phyloP scores from a whole-genome alignment of 352 stramenopile genomes.

The Lagenidium giganteum region DNA sequence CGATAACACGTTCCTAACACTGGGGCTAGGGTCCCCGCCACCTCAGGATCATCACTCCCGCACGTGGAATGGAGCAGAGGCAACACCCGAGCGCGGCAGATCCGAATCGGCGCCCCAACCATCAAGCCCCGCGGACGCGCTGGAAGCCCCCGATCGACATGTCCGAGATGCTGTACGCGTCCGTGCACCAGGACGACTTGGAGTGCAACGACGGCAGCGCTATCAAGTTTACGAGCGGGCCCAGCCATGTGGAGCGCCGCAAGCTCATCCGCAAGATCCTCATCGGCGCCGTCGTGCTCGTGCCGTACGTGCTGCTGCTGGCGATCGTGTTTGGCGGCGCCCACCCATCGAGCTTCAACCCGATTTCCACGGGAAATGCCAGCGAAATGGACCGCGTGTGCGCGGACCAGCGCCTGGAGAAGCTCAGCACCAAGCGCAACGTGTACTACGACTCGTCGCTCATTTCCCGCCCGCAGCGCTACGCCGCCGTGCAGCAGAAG shows the following conservation, averaged over 20 bases:
- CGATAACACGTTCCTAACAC: too few species aligned
- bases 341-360: not conserved
- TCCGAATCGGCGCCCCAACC: constrained; percentile 1
- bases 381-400: constrained; percentile 41
- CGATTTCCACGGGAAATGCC: constrained; percentile 8
- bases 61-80: too few species aligned
- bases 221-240: constrained; percentile 47
- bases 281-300: constrained; percentile 34
- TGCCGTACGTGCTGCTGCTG: constrained; percentile 62
- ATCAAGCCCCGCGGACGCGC: too few species aligned
- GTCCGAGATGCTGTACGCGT: constrained; percentile 59
- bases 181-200: constrained; percentile 62
- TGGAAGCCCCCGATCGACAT: too few species aligned
- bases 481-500: constrained; percentile 90
- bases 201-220: constrained; percentile 36
- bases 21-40: too few species aligned
- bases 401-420: constrained; percentile 49
- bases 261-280: constrained; percentile 52
- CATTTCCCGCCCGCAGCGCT: constrained; percentile 52
- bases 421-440: constrained; percentile 70
- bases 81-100: too few species aligned
- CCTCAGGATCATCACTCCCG: too few species aligned
- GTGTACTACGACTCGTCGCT: constrained; percentile 84
- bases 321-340: constrained; percentile 34
- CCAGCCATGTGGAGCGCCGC: constrained; percentile 35